Conservation (phyloP, 495 filamentous ascomycete genomes). For the Podospora sp. region DNA sequence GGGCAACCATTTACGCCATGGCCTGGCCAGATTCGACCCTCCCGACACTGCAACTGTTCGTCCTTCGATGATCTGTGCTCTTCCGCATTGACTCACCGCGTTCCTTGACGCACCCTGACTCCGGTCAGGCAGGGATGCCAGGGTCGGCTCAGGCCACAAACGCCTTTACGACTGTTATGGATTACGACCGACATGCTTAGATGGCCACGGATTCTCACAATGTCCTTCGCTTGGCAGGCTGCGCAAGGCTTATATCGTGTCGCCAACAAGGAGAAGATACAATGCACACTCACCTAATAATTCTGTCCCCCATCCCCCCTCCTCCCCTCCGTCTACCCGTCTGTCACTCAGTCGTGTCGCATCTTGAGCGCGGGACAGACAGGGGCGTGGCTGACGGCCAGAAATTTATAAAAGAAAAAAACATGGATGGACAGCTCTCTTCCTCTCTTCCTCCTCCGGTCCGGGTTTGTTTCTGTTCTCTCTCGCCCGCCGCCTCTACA, state of each 20-base stretch:
- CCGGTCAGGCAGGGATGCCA: conserved; percentile 3
- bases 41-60: conserved; percentile 3
- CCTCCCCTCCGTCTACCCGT: not conserved
- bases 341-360: not conserved
- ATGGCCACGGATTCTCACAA: conserved; percentile 41
- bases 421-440: conserved; percentile 8
- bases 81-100: not conserved
- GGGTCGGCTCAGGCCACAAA: conserved; percentile 11
- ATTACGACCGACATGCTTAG: conserved; percentile 45
- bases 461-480: conserved; percentile 7
- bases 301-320: conserved; percentile 8
- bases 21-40: conserved; percentile 20
- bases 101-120: conserved; percentile 1
- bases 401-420: not conserved
- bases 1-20: conserved; percentile 40
- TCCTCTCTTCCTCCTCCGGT: not conserved
- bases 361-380: not conserved
- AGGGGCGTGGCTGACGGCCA: not conserved
- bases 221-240: conserved; percentile 26
- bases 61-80: not conserved
- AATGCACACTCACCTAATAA: conserved; percentile 26
- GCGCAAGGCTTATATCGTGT: conserved; percentile 4
- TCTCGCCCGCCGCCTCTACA: not conserved
- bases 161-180: conserved; percentile 43
- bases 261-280: conserved; percentile 22